These are phyloP conservation scores for Globisporangium radiosum DNA, from an alignment of 352 stramenopile species.

Conservation along the genomic window DNA sequence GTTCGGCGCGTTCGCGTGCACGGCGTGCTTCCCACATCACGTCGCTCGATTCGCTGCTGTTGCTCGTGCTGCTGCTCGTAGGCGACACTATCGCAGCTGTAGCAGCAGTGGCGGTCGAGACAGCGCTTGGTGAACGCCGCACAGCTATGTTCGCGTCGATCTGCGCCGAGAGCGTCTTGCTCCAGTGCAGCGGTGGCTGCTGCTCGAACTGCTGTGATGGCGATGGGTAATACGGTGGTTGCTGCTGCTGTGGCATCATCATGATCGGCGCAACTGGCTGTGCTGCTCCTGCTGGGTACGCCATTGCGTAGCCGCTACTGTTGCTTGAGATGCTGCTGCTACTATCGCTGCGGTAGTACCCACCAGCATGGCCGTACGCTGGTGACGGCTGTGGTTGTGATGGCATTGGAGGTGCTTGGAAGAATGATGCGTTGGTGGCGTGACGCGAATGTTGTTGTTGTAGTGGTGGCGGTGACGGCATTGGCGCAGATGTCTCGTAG, in stretches of 20 bases:
- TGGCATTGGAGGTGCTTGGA: not conserved
- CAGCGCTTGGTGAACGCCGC: constrained; percentile 3
- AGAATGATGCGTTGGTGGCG: not conserved
- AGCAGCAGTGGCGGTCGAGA: not conserved
- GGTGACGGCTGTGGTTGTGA: not conserved
- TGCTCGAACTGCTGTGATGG: not conserved
- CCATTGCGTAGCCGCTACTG: constrained; percentile 1
- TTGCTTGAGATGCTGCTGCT: no score
- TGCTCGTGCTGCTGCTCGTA: no score
- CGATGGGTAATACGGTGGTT: not conserved
- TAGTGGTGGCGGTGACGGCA: not conserved
- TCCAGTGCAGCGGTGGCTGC: not conserved
- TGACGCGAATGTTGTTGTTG: not conserved
- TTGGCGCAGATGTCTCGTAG: constrained; percentile 10
- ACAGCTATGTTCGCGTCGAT: constrained; percentile 5
- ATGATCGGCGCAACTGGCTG: not conserved
- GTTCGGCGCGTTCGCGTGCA: no score
- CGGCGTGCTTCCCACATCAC: no score
- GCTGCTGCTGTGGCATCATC: not conserved
- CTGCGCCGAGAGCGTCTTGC: constrained; percentile 21
- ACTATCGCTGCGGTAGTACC: no score
- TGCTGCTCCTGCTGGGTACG: not conserved
- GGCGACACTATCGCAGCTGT: constrained; percentile 16
- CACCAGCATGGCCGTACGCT: not conserved
- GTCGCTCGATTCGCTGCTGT: no score